These are phyloP conservation scores for Candida multigemmis DNA, from an alignment of 805 yeast genomes.

Conservation along the genomic window DNA sequence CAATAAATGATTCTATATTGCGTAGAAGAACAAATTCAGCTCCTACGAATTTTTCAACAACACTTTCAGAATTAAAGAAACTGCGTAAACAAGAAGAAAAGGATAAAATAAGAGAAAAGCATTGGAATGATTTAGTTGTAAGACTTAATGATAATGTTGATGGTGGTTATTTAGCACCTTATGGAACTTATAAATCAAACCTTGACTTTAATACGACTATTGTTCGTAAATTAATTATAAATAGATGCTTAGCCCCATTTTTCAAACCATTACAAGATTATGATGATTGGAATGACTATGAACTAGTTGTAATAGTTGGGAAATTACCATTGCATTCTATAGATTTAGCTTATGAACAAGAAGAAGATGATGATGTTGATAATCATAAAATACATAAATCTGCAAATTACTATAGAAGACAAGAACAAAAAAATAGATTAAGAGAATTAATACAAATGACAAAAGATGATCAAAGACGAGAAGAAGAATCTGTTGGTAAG, in stretches of 20 bases:
- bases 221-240: conserved; percentile 63
- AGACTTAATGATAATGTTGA: conserved; percentile 67
- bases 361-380: conserved; percentile 55
- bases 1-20: conserved; percentile 4
- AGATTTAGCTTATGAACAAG: conserved; percentile 42
- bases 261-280: conserved; percentile 82
- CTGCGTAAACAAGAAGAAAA: conserved; percentile 40
- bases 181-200: conserved; percentile 74
- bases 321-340: conserved; percentile 51
- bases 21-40: conserved; percentile 2
- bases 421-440: conserved; percentile 38
- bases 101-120: conserved; percentile 42
- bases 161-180: conserved; percentile 91
- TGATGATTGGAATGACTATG: conserved; percentile 68
- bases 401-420: conserved; percentile 35
- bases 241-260: conserved; percentile 78
- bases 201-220: conserved; percentile 64
- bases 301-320: conserved; percentile 41
- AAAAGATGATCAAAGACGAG: conserved; percentile 21
- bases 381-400: conserved; percentile 51
- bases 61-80: conserved; percentile 11
- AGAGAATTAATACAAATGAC: conserved; percentile 24
- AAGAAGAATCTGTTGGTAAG: conserved; percentile 20
- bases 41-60: conserved; percentile 5
- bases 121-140: conserved; percentile 50